These are phyloP conservation scores for Quercus phellos DNA, from an alignment of 331 rosid genomes.

Conservation along the genomic window DNA sequence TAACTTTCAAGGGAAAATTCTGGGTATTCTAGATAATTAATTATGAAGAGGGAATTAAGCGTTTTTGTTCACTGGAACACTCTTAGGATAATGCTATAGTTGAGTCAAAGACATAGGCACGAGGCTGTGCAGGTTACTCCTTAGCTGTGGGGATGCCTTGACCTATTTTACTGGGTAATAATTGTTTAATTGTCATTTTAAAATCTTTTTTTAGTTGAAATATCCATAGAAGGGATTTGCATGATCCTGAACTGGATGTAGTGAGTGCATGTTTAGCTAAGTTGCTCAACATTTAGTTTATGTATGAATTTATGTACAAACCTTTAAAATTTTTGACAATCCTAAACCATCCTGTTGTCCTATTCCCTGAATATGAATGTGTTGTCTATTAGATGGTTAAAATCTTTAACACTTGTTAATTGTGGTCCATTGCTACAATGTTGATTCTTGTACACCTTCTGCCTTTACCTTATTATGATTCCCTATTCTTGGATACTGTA, in stretches of 20 bases:
- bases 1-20: neutral
- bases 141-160: neutral
- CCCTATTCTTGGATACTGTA: conserved; percentile 28
- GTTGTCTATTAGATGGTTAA: neutral
- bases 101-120: neutral
- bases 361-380: neutral
- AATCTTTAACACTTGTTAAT: neutral
- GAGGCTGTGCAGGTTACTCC: neutral
- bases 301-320: neutral
- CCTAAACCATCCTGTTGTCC: neutral
- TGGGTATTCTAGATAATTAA: neutral
- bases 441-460: neutral
- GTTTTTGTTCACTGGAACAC: neutral
- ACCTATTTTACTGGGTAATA: neutral
- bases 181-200: neutral
- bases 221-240: neutral
- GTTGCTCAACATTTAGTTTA: neutral
- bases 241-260: neutral
- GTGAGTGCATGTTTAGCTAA: neutral
- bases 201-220: neutral
- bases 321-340: neutral
- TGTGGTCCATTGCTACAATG: neutral
- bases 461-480: neutral
- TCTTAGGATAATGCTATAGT: neutral
- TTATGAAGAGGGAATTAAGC: neutral